Evolutionary conservation across 1,284 basidiomycete species (phyloP).

Genomic region (Pseudozyma hubeiensis): DNA sequence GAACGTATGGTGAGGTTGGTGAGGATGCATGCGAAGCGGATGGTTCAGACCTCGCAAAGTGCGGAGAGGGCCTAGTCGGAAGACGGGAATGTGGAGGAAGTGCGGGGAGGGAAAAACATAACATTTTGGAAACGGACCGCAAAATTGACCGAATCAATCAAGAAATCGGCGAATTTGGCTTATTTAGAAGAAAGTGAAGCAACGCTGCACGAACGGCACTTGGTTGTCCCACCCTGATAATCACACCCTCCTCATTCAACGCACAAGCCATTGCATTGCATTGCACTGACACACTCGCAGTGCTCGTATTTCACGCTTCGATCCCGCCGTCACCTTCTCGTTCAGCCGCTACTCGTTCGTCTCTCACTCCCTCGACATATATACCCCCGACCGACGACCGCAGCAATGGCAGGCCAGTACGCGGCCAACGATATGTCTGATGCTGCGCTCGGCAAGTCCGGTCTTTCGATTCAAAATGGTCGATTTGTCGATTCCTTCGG

Average conservation of each 20-base stretch:
- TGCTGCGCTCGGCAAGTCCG: conserved; percentile 41
- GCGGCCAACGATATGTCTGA: conserved; percentile 56
- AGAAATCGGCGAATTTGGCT: conserved; percentile 16
- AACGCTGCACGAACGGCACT: no score
- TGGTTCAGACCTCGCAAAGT: background rate
- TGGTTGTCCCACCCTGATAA: background rate
- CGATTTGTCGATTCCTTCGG: conserved; percentile 65
- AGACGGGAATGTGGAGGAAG: conserved; percentile 35
- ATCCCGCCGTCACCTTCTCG: no score
- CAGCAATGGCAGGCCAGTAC: conserved; percentile 19
- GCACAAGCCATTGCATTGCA: conserved; percentile 4
- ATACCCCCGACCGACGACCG: background rate
- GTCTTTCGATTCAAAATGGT: conserved; percentile 31
- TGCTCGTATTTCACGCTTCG: background rate
- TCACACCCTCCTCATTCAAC: background rate
- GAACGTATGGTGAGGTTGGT: background rate
- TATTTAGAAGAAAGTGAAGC: background rate
- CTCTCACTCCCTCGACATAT: background rate
- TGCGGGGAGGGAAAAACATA: background rate
- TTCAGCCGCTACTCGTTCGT: background rate
- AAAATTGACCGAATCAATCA: background rate
- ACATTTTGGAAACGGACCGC: background rate
- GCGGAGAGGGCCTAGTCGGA: conserved; percentile 7
- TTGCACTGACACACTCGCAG: no score
- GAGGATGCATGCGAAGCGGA: background rate